Base-by-base conservation (phyloP, 2,329 filamentous ascomycete species). In the Cladosporium sp. region DNA sequence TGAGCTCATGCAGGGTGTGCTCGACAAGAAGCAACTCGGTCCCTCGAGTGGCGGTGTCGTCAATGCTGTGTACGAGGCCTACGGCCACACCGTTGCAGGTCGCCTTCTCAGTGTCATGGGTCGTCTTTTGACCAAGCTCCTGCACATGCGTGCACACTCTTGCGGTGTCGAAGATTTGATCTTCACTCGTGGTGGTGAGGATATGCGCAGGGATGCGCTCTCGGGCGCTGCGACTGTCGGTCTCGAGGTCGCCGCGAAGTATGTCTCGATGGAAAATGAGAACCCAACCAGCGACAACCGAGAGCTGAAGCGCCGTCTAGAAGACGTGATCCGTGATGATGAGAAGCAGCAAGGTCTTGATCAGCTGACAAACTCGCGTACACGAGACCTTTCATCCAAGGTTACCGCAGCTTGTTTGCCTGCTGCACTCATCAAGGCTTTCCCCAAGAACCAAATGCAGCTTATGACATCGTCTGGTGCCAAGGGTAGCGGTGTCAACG, bases 361-460 rank as follows among this genome's bases (percentile, higher is more conserved):
- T 80, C 82, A 88, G 63, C 80, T 97, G 65, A 90, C 90, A 74
- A 97, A 95, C 70, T 80, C 83, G 25, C 81, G 82, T 51, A 88
- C 86, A 52, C 80, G 81, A 12, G 75, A 82, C 3, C 83, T 99
- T 25, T 97, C 93, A 3, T 87, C 89, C 15, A 83, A 80, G 1
- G 87, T 97, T 45, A 96, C 92, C 9, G 81, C 81, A 49, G 83
- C 84, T 2, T 96, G 92, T 74, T 82, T 99, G 65, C 94, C 94
- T 0, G 76, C 79, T 19, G 91, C 90, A 42, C 83, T 99, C 28
- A 86, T 90, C 68, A 99, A 97, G 76, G 85, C 89, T 7, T 99
- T 99, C 75, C 94, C 94, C 1, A 88, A 88, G 70, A 99, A 99
- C 70, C 93, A 97, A 76, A 99, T 99, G 93, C 94, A 99, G 80